Conservation (phyloP, 192 early-diverging fungal species). For the Ambispora gerdemannii region DNA sequence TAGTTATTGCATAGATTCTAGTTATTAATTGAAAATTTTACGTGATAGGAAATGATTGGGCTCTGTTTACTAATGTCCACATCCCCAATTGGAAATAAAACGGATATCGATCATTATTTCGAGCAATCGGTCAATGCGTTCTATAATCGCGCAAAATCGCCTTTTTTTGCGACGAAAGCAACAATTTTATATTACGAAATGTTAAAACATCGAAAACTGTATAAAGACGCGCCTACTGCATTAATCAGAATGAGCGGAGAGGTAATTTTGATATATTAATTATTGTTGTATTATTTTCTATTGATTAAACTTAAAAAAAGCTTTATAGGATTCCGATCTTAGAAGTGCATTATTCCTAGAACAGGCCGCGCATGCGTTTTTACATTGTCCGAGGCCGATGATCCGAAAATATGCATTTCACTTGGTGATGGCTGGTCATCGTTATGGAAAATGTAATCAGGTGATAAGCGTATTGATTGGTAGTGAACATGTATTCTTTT, state of each 20-base stretch:
- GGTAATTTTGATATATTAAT: too few relatives aligned
- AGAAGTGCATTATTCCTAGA: constrained; percentile 80
- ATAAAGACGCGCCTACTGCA: constrained; percentile 64
- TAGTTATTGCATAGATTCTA: background rate
- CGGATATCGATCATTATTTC: constrained; percentile 59
- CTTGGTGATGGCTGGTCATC: constrained; percentile 79
- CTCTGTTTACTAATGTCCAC: constrained; percentile 72
- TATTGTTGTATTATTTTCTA: too few relatives aligned
- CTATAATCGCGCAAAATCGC: constrained; percentile 52
- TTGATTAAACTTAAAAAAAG: too few relatives aligned
- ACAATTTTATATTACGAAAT: constrained; percentile 81
- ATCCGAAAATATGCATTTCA: constrained; percentile 89
- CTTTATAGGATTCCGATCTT: constrained; percentile 65
- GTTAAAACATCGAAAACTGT: constrained; percentile 66
- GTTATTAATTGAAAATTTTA: background rate
- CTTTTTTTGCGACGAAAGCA: constrained; percentile 67
- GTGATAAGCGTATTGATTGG: constrained; percentile 39
- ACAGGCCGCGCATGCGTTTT: constrained; percentile 82
- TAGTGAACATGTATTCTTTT: too few relatives aligned
- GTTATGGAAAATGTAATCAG: constrained; percentile 75
- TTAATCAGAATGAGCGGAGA: constrained; percentile 74
- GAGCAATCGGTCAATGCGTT: constrained; percentile 75
- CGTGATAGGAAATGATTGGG: constrained; percentile 81
- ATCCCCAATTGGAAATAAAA: constrained; percentile 44
- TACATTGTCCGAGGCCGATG: constrained; percentile 62